Evolutionary conservation across 345 rosid species (phyloP).

Genomic region (Dipteronia dyeriana): DNA sequence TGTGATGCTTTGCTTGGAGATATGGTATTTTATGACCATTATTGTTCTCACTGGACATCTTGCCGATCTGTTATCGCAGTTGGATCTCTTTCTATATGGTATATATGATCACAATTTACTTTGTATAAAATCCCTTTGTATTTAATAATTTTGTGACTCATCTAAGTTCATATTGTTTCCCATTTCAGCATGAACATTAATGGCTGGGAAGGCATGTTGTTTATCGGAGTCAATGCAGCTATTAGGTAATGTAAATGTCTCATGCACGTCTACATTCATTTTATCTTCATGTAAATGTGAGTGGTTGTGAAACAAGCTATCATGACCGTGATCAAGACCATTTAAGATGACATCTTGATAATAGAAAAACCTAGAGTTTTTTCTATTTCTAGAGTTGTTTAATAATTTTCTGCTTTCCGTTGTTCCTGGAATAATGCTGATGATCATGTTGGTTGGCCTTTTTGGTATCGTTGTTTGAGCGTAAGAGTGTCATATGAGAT

Average conservation of each 20-base stretch:
- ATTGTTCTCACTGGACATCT: constrained; percentile 97
- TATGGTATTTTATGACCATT: constrained; percentile 95
- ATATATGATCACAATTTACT: background rate
- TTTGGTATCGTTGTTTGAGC: constrained; percentile 31
- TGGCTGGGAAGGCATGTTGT: constrained; percentile 98
- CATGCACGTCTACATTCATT: too few species aligned
- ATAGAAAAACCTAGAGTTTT: too few species aligned
- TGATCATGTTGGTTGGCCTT: too few species aligned
- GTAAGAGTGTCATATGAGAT: constrained; percentile 90
- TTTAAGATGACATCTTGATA: too few species aligned
- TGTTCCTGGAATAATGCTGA: background rate
- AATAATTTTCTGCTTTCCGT: too few species aligned
- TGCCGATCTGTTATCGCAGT: constrained; percentile 73
- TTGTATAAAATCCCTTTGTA: background rate
- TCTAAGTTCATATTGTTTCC: background rate
- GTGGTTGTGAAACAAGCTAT: too few species aligned
- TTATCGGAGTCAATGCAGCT: constrained; percentile 90
- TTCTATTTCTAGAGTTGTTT: too few species aligned
- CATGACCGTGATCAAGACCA: too few species aligned
- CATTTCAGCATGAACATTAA: constrained; percentile 87
- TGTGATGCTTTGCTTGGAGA: constrained; percentile 92
- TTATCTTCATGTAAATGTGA: too few species aligned
- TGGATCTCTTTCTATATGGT: constrained; percentile 96
- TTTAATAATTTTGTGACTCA: background rate
- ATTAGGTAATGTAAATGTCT: constrained; percentile 48